Percentiles rank a stretch among this genome's conserved stretches.
These are phyloP conservation scores for Akanthomyces lecanii DNA, from an alignment of 2,329 filamentous ascomycete genomes.

Conservation along the genomic window DNA sequence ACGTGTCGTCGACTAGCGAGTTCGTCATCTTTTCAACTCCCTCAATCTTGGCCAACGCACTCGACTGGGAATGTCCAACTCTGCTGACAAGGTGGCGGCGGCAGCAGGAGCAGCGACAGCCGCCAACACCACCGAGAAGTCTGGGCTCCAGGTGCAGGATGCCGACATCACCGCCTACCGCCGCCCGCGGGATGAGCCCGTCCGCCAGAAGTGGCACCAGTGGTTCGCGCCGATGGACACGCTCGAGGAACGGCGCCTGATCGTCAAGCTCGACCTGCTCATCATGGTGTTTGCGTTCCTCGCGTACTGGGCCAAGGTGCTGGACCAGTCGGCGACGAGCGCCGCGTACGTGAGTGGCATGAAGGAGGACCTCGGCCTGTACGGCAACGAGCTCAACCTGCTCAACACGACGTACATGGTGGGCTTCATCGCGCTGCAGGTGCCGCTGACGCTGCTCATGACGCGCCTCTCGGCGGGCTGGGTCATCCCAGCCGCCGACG, in stretches of 20 bases:
- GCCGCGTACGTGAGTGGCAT: conserved; percentile 34
- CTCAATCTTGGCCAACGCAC: background rate
- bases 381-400: conserved; percentile 51
- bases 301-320: conserved; percentile 53
- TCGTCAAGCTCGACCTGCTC: conserved; percentile 51
- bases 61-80: background rate
- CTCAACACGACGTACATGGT: conserved; percentile 32
- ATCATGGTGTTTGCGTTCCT: conserved; percentile 55
- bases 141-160: background rate
- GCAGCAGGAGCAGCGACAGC: background rate
- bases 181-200: background rate
- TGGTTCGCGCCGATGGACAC: conserved; percentile 49
- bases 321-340: conserved; percentile 28
- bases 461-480: conserved; percentile 23
- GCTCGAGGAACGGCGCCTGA: conserved; percentile 32
- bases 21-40: background rate
- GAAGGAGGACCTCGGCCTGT: conserved; percentile 48
- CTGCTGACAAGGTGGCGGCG: background rate
- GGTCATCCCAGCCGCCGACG: conserved; percentile 31
- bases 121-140: background rate
- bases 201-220: conserved; percentile 32
- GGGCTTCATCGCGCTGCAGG: conserved; percentile 20
- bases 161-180: background rate
- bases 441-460: conserved; percentile 21
- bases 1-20: too few relatives aligned